A percentile compares a stretch with the other conserved stretches of the same genome.
Conservation (phyloP, 1,139 yeast species). For the Geotrichum reessii region DNA sequence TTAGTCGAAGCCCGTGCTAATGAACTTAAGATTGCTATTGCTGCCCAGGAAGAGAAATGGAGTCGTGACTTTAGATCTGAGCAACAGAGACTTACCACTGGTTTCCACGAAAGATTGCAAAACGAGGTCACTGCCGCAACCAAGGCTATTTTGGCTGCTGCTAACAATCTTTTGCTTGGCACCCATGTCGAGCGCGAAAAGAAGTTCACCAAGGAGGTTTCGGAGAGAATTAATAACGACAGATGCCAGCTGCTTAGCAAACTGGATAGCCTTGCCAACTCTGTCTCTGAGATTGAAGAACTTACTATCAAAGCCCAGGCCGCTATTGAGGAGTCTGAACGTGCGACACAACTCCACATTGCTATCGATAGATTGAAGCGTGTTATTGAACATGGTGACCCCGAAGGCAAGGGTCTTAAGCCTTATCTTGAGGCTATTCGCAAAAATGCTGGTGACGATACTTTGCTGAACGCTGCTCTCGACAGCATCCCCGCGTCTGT, state of each 20-base stretch:
- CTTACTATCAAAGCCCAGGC: constrained; percentile 55
- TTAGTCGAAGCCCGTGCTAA: constrained; percentile 24
- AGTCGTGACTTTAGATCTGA: constrained; percentile 55
- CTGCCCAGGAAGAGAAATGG: constrained; percentile 49
- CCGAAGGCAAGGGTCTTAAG: constrained; percentile 34
- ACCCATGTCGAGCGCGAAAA: constrained; percentile 68
- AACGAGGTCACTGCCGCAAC: constrained; percentile 67
- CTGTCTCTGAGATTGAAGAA: constrained; percentile 54
- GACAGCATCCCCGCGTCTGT: constrained; percentile 47
- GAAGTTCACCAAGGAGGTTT: constrained; percentile 60
- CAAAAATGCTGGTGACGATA: constrained; percentile 20
- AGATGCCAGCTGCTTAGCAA: constrained; percentile 75
- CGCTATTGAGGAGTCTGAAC: constrained; percentile 52
- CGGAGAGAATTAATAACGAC: constrained; percentile 66
- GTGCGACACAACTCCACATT: constrained; percentile 52
- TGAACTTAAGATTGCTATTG: constrained; percentile 39
- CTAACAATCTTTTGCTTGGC: constrained; percentile 69
- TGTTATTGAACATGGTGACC: constrained; percentile 39
- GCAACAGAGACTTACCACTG: constrained; percentile 56
- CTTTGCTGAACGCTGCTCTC: constrained; percentile 43
- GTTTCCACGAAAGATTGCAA: constrained; percentile 54
- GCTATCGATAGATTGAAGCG: constrained; percentile 52
- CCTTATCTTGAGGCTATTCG: constrained; percentile 36
- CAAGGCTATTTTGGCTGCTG: constrained; percentile 63
- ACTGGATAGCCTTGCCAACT: constrained; percentile 53